Percentiles rank a stretch among this genome's conserved stretches.
Evolutionary conservation across 2,329 filamentous ascomycete genomes (phyloP).

Genomic region (Verticillium tricorpus): DNA sequence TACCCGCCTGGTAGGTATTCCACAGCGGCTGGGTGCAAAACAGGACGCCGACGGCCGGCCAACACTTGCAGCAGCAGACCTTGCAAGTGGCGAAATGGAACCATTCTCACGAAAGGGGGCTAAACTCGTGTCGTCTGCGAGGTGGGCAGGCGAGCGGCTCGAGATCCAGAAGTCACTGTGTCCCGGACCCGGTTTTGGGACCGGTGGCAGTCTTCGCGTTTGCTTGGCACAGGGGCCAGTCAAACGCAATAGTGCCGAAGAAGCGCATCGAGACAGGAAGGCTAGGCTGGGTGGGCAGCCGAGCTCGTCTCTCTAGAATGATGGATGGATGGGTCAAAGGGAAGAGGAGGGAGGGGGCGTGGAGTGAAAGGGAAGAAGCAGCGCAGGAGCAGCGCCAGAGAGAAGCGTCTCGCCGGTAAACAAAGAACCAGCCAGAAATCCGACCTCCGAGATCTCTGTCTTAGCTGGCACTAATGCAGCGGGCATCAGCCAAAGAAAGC

Average conservation of each 20-base stretch:
- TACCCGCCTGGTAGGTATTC: neutral
- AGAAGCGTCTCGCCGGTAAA: neutral
- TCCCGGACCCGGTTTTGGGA: neutral
- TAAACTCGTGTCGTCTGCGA: constrained; percentile 23
- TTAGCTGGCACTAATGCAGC: constrained; percentile 34
- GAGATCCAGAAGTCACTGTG: neutral
- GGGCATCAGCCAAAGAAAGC: constrained; percentile 25
- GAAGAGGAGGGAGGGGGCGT: neutral
- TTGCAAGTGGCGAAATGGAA: constrained; percentile 37
- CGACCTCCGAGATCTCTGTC: constrained; percentile 26
- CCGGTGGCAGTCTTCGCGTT: neutral
- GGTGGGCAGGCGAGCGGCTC: neutral
- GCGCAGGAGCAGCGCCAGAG: neutral
- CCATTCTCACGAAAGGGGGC: constrained; percentile 24
- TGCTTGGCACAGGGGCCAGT: neutral
- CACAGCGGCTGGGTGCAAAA: neutral
- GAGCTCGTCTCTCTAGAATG: neutral
- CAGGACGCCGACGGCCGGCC: neutral
- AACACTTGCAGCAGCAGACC: neutral
- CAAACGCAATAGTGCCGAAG: neutral
- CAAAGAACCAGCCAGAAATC: constrained; percentile 13
- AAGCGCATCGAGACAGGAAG: neutral
- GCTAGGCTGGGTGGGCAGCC: neutral
- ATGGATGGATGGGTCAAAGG: no score
- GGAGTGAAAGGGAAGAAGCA: neutral